Conservation (phyloP, 345 rosid species). For the Dimocarpus longan region DNA sequence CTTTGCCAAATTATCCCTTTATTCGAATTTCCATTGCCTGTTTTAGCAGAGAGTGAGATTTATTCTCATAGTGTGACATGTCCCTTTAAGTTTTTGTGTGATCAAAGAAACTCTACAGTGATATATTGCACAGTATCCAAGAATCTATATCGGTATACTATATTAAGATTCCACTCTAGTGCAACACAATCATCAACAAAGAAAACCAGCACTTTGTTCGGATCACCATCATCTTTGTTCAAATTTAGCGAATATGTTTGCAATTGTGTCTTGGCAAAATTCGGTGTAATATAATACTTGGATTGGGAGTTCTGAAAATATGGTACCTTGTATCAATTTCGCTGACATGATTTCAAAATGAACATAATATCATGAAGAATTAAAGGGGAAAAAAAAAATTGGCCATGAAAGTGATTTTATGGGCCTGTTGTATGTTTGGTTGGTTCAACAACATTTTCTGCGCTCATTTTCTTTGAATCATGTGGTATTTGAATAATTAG, state of each 20-base stretch:
- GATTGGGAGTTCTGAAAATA: background rate
- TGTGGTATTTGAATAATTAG: background rate
- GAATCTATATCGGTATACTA: too few relatives aligned
- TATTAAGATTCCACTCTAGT: too few relatives aligned
- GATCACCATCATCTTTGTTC: background rate
- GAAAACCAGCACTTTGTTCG: background rate
- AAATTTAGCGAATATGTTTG: background rate
- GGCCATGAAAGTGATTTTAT: background rate
- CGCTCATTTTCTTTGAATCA: background rate
- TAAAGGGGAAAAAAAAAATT: background rate
- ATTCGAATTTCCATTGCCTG: too few relatives aligned
- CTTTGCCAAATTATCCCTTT: too few relatives aligned
- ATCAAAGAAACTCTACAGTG: too few relatives aligned
- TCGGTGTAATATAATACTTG: background rate
- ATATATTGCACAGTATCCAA: too few relatives aligned
- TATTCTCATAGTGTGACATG: too few relatives aligned
- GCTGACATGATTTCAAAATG: background rate
- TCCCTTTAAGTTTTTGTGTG: too few relatives aligned
- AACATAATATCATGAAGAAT: background rate
- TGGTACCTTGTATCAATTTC: background rate
- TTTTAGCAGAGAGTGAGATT: too few relatives aligned
- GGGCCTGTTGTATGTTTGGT: background rate
- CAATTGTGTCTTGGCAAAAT: background rate
- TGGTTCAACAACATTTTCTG: background rate
- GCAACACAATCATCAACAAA: too few relatives aligned